A percentile compares a stretch with the other conserved stretches of the same genome.
phyloP scores from a whole-genome alignment of 768 basidiomycete species.

The Collybia nuda region DNA sequence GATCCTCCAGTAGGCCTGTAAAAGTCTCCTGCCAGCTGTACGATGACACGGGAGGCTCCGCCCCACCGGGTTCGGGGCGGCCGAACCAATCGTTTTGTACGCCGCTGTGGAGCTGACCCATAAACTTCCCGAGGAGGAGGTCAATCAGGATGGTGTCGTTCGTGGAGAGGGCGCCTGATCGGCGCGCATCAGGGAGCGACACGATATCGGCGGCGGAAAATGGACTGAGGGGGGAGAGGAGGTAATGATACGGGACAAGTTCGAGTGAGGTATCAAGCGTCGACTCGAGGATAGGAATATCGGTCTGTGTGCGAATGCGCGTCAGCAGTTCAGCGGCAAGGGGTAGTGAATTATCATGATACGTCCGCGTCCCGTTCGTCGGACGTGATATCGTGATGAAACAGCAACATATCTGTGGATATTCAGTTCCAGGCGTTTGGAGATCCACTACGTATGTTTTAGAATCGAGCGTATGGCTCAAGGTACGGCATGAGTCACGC shows the following conservation, averaged over 20 bases:
- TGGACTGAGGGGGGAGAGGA: constrained; percentile 46
- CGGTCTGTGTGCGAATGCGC: constrained; percentile 41
- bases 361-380: constrained; percentile 10
- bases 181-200: constrained; percentile 38
- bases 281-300: constrained; percentile 49
- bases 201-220: constrained; percentile 33
- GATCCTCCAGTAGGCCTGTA: constrained; percentile 53
- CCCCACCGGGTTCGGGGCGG: constrained; percentile 29
- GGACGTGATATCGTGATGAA: constrained; percentile 29
- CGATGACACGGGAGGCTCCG: constrained; percentile 33
- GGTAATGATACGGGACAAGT: constrained; percentile 48
- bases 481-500: not conserved
- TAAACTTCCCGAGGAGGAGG: constrained; percentile 57
- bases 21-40: constrained; percentile 83
- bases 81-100: constrained; percentile 84
- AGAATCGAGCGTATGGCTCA: constrained; percentile 13
- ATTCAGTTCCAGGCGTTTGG: constrained; percentile 5
- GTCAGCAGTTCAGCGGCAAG: constrained; percentile 37
- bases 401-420: constrained; percentile 14
- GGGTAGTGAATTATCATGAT: constrained; percentile 35
- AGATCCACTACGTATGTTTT: constrained; percentile 18
- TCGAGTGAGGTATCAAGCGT: constrained; percentile 47
- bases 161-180: constrained; percentile 29
- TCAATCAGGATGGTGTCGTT: constrained; percentile 48
- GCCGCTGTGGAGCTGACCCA: constrained; percentile 60